These are phyloP conservation scores for thale cress (Arabidopsis thaliana) DNA, from an alignment of 345 rosid species.

Conservation along the genomic window TAIR10.1 NC_003070.9:13209501-13210000, in stretches of 20 bases:
- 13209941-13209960: constrained; percentile 92
- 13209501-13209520: not conserved
- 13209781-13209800: constrained; percentile 93
- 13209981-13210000: constrained; percentile 98
- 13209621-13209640: not conserved
- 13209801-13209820: constrained; percentile 94
- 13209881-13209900: not conserved
- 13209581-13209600: not conserved
- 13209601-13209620: constrained; percentile 1
- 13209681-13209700: not conserved
- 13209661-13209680: not conserved
- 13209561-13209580: not conserved
- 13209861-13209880: not conserved
- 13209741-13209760: constrained; percentile 83
- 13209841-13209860: not conserved
- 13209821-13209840: not conserved
- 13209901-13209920: not conserved
- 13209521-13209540: not conserved
- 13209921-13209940: constrained; percentile 84
- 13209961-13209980: constrained; percentile 90
- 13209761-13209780: constrained; percentile 93
- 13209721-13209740: constrained; percentile 92
- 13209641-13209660: constrained; percentile 18
- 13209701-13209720: constrained; percentile 56
- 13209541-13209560: not conserved